Conservation (phyloP, 768 basidiomycete genomes). For the Hypholoma sublateritium region DNA sequence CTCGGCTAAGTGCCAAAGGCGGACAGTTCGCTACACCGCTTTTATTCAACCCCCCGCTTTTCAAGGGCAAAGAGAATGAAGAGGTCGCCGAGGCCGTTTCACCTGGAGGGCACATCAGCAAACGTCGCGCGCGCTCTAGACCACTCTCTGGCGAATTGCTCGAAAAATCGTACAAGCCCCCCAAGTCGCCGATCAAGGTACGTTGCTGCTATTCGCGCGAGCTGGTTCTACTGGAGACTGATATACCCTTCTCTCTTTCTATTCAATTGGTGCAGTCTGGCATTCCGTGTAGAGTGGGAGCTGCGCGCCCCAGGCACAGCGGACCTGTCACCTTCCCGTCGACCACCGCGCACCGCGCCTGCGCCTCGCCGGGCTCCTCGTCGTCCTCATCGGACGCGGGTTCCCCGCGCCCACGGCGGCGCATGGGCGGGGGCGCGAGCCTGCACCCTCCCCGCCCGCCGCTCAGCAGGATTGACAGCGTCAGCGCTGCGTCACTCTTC, state of each 20-base stretch:
- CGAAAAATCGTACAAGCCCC: slow-evolving; percentile 44
- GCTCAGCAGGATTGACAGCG: slow-evolving; percentile 54
- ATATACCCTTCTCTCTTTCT: neutral
- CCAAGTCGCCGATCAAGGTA: slow-evolving; percentile 43
- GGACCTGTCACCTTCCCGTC: slow-evolving; percentile 43
- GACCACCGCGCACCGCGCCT: slow-evolving; percentile 34
- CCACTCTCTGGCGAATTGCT: slow-evolving; percentile 69
- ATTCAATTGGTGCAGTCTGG: slow-evolving; percentile 10
- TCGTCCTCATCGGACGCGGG: slow-evolving; percentile 49
- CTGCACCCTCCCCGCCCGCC: slow-evolving; percentile 32
- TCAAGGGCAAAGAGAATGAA: slow-evolving; percentile 43
- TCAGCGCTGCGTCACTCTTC: slow-evolving; percentile 61
- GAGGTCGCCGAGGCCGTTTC: slow-evolving; percentile 72
- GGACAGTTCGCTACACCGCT: slow-evolving; percentile 15
- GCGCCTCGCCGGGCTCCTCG: slow-evolving; percentile 32
- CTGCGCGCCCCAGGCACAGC: slow-evolving; percentile 28
- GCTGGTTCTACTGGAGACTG: slow-evolving; percentile 1
- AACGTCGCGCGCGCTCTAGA: slow-evolving; percentile 71
- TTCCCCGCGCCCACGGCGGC: slow-evolving; percentile 56
- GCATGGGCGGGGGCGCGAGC: slow-evolving; percentile 38
- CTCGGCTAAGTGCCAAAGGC: slow-evolving; percentile 21
- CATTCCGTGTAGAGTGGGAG: slow-evolving; percentile 16
- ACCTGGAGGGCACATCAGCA: slow-evolving; percentile 74
- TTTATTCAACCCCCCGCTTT: slow-evolving; percentile 15
- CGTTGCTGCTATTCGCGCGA: slow-evolving; percentile 18